Base-by-base conservation (phyloP, 139 green algal genomes). In the Chlorella ohadii region DNA sequence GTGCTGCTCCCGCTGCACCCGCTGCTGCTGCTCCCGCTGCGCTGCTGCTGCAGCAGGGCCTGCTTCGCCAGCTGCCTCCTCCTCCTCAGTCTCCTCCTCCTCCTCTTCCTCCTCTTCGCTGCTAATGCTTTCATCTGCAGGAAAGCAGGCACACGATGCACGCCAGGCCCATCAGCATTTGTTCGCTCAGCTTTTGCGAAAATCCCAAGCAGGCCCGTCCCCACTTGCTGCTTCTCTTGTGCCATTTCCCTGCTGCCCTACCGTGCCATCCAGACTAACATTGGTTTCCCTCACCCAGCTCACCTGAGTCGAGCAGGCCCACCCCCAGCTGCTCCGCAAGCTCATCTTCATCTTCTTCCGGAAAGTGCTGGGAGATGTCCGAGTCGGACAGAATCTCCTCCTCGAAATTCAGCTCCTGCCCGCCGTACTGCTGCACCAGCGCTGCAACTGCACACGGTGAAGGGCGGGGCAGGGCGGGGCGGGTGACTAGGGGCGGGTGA, bases 321-420 rank as follows among this genome's bases (percentile, higher is more conserved):
- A 23, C 67, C 23, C 55, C 36, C 19, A 36, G 76, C 38, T 76
- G 78, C 78, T n/a, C 78, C n/a, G 38, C 66, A 33, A 33, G 31
- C 34, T 68, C 80, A 1, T 84, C 79, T 51, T 68, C 27, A 3
- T 87, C 82, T 16, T 87, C 41, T 31, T 84, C 75, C 1, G 83
- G 63, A 23, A 87, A 87, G 31, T 79, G 61, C 23, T 80, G 25
- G 0, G 74, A 84, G 38, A 83, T 78, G n/a, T 87, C 83, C 12
- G 83, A 87, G 38, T 87, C 83, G 4, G 83, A 87, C 70, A 87
- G 57, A 12, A 87, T 84, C 41, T 75, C 72, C 41, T 87, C 83
- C 55, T 87, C 83, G 66, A 83, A 79, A 13, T 59, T 41, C 17
- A 39, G 31, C 16, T 72, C 82, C 9, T 76, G 55, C 20, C 74